A percentile compares a stretch with the other conserved stretches of the same genome.
Evolutionary conservation across 2,329 filamentous ascomycete species (phyloP).

Genomic region (Rhytidhysteron rufulum): DNA sequence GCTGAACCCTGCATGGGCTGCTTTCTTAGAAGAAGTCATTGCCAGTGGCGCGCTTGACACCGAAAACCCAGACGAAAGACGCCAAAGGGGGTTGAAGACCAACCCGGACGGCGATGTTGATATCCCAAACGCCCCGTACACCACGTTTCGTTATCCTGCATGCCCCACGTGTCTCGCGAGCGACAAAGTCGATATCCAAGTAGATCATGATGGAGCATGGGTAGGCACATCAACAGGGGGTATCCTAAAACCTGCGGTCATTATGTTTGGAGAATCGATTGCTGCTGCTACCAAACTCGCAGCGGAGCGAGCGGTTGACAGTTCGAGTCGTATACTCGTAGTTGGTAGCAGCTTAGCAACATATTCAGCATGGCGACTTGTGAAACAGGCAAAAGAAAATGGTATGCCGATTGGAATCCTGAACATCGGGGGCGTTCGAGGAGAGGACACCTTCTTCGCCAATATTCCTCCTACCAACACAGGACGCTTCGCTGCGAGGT

Average conservation of each 20-base stretch:
- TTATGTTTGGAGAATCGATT: slow-evolving; percentile 96
- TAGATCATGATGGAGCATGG: slow-evolving; percentile 81
- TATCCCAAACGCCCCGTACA: slow-evolving; percentile 79
- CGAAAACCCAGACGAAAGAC: slow-evolving; percentile 68
- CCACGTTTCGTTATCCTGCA: slow-evolving; percentile 84
- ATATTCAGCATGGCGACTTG: slow-evolving; percentile 89
- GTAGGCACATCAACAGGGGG: slow-evolving; percentile 62
- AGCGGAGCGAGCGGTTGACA: slow-evolving; percentile 77
- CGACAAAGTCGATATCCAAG: slow-evolving; percentile 52
- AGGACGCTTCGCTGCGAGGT: slow-evolving; percentile 37
- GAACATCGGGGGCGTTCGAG: slow-evolving; percentile 80
- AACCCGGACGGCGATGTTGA: slow-evolving; percentile 97
- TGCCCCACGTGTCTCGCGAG: slow-evolving; percentile 74
- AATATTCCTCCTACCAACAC: slow-evolving; percentile 46
- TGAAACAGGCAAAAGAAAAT: slow-evolving; percentile 75
- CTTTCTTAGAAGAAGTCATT: slow-evolving; percentile 68
- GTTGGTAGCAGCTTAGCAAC: slow-evolving; percentile 89
- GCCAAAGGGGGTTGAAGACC: slow-evolving; percentile 67
- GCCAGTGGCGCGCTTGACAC: slow-evolving; percentile 72
- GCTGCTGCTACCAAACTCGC: slow-evolving; percentile 62
- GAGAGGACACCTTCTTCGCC: slow-evolving; percentile 69
- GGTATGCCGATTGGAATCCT: slow-evolving; percentile 83
- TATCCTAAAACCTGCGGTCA: slow-evolving; percentile 85
- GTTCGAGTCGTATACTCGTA: slow-evolving; percentile 64
- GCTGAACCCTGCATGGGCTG: slow-evolving; percentile 83